phyloP scores from a whole-genome alignment of 306 rosid genomes.

The Chamaecrista fasciculata region DNA sequence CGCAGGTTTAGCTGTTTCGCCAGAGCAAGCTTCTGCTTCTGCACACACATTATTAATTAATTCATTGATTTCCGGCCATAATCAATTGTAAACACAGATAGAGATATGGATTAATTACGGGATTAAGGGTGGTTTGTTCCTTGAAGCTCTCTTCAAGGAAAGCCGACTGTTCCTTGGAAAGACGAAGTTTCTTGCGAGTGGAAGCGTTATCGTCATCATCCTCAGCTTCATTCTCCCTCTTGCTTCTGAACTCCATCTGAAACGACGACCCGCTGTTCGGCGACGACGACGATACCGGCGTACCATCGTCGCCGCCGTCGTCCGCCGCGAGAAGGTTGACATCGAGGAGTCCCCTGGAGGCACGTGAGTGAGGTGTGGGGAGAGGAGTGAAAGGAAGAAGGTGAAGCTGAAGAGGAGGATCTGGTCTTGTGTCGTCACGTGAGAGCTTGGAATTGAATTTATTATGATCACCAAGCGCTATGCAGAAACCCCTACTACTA shows the following conservation, averaged over 20 bases:
- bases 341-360: too few species aligned
- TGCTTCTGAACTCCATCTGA: slow-evolving; percentile 65
- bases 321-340: too few species aligned
- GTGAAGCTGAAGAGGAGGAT: slow-evolving; percentile 80
- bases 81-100: too few species aligned
- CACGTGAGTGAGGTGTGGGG: slow-evolving; percentile 47
- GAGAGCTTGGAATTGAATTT: not conserved
- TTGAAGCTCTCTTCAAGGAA: slow-evolving; percentile 93
- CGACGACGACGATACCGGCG: slow-evolving; percentile 69
- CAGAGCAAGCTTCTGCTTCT: slow-evolving; percentile 87
- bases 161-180: slow-evolving; percentile 85
- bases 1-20: slow-evolving; percentile 87
- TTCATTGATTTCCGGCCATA: too few species aligned
- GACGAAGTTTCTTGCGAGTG: slow-evolving; percentile 83
- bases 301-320: slow-evolving; percentile 53
- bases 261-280: slow-evolving; percentile 79
- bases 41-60: too few species aligned
- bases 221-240: slow-evolving; percentile 58
- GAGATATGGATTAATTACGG: slow-evolving; percentile 41
- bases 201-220: slow-evolving; percentile 87
- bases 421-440: slow-evolving; percentile 44
- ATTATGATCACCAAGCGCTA: slow-evolving; percentile 33
- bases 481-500: slow-evolving; percentile 54
- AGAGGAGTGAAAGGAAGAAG: slow-evolving; percentile 78
- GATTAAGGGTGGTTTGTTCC: slow-evolving; percentile 89